These are phyloP conservation scores for Murraya paniculata DNA, from an alignment of 345 rosid genomes.

Conservation along the genomic window DNA sequence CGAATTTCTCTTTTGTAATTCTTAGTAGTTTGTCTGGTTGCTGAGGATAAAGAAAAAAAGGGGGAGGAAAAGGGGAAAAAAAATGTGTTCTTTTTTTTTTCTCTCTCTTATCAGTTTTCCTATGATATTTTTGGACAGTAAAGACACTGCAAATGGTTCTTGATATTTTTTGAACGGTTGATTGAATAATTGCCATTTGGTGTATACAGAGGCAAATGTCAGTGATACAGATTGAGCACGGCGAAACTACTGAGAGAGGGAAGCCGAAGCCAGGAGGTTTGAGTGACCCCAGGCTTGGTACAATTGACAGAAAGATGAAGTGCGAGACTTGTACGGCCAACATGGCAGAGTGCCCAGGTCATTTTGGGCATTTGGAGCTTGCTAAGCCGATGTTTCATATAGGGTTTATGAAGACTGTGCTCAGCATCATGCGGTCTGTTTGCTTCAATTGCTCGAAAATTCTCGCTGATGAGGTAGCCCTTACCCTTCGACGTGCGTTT, in stretches of 20 bases:
- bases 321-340: conserved; percentile 91
- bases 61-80: background rate
- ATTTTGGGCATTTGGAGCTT: conserved; percentile 94
- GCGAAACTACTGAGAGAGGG: conserved; percentile 91
- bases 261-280: conserved; percentile 80
- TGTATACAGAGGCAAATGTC: conserved; percentile 91
- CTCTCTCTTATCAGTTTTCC: background rate
- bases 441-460: conserved; percentile 97
- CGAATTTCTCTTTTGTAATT: conserved; percentile 9
- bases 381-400: conserved; percentile 98
- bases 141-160: background rate
- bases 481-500: background rate
- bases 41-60: background rate
- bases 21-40: conserved; percentile 9
- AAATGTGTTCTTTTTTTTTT: background rate
- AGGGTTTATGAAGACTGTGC: conserved; percentile 89
- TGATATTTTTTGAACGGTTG: background rate
- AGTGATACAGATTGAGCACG: conserved; percentile 77
- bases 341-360: conserved; percentile 98
- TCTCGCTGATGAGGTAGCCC: conserved; percentile 78
- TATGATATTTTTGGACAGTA: background rate
- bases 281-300: conserved; percentile 85
- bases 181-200: conserved; percentile 8
- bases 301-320: conserved; percentile 87
- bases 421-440: conserved; percentile 84